phyloP scores from a whole-genome alignment of 1,139 yeast species.

The Saccharomyces pastorianus region DNA sequence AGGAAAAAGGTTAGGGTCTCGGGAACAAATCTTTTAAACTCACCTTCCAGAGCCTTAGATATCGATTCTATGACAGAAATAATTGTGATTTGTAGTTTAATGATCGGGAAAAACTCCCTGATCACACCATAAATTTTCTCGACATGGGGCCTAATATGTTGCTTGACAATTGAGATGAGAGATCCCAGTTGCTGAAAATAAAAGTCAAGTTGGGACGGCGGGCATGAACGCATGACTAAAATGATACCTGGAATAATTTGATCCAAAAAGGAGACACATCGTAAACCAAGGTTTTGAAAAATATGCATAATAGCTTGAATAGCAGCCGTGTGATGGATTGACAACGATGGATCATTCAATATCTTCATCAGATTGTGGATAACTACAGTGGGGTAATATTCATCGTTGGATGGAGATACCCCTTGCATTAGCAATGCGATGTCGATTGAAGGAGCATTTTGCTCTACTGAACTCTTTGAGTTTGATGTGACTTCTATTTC shows the following conservation, averaged over 20 bases:
- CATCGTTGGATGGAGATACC: constrained; percentile 88
- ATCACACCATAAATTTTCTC: constrained; percentile 70
- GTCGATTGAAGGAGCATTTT: constrained; percentile 83
- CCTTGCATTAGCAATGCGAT: constrained; percentile 87
- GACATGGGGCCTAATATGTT: constrained; percentile 79
- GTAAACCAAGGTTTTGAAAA: constrained; percentile 77
- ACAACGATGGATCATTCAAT: constrained; percentile 73
- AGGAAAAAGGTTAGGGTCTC: constrained; percentile 68
- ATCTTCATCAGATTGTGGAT: constrained; percentile 77
- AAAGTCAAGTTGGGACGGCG: constrained; percentile 74
- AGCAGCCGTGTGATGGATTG: constrained; percentile 81
- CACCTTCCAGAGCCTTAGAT: constrained; percentile 83
- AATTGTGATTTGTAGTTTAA: constrained; percentile 69
- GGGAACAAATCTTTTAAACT: constrained; percentile 77
- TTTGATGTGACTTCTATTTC: constrained; percentile 71
- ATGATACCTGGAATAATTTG: constrained; percentile 85
- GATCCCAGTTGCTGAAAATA: constrained; percentile 85
- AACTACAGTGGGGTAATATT: constrained; percentile 92
- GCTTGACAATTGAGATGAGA: constrained; percentile 73
- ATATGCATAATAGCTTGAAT: constrained; percentile 88
- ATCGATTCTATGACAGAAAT: constrained; percentile 76
- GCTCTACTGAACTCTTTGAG: constrained; percentile 60
- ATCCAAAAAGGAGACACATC: constrained; percentile 79
- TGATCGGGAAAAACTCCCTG: constrained; percentile 62
- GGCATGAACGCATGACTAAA: constrained; percentile 77